These are phyloP conservation scores for Fusarium pseudoanthophilum DNA, from an alignment of 2,329 filamentous ascomycete genomes.

Conservation along the genomic window DNA sequence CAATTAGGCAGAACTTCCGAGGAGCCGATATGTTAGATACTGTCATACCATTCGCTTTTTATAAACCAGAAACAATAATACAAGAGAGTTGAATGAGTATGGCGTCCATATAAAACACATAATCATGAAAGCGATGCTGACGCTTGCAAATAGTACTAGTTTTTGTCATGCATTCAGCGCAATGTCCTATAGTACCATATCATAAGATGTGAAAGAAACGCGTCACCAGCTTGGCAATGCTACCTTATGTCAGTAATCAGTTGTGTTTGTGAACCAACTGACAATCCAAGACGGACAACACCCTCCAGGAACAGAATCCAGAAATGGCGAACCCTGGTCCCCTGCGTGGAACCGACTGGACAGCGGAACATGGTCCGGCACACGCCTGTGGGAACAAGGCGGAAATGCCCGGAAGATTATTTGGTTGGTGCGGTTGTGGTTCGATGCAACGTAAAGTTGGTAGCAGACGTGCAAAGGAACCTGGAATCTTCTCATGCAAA, in stretches of 20 bases:
- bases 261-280: neutral
- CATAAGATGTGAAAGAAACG: neutral
- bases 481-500: neutral
- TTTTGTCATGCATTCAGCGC: neutral
- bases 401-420: neutral
- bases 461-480: neutral
- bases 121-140: neutral
- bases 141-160: neutral
- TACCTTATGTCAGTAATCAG: no score
- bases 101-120: neutral
- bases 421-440: neutral
- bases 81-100: neutral
- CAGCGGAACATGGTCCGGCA: neutral
- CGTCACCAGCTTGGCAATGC: neutral
- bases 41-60: no score
- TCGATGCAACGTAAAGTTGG: neutral
- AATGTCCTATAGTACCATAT: neutral
- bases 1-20: neutral
- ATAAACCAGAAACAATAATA: no score
- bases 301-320: neutral
- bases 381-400: neutral
- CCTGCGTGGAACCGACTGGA: neutral
- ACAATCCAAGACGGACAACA: neutral
- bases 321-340: neutral
- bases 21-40: neutral